phyloP scores from a whole-genome alignment of 2,329 filamentous ascomycete genomes.

The Myriosclerotinia duriaeana region DNA sequence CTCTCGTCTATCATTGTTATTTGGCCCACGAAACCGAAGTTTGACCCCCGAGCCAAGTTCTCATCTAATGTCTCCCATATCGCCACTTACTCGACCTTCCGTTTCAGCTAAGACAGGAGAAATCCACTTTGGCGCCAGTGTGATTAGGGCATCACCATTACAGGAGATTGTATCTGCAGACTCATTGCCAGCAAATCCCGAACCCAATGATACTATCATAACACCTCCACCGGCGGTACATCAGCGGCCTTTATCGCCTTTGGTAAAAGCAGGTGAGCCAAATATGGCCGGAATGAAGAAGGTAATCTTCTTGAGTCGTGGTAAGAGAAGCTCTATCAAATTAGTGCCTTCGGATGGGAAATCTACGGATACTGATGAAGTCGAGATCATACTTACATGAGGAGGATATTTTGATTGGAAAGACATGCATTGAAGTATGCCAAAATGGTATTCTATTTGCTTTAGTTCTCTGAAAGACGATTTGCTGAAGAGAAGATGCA shows the following conservation, averaged over 20 bases:
- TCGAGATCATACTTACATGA: conserved; percentile 14
- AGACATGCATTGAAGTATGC: not conserved
- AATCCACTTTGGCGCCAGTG: not conserved
- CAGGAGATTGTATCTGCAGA: conserved; percentile 20
- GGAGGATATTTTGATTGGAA: not conserved
- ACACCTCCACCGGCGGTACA: conserved; percentile 6
- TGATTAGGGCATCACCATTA: not conserved
- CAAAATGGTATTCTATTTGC: not conserved
- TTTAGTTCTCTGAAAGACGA: not conserved
- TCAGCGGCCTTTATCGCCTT: not conserved
- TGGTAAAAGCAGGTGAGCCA: not conserved
- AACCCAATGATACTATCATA: conserved; percentile 10
- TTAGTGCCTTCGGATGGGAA: conserved; percentile 11
- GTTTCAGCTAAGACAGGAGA: conserved; percentile 6
- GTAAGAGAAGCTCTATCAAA: conserved; percentile 19
- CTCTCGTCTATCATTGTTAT: conserved; percentile 16
- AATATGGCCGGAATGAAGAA: conserved; percentile 4
- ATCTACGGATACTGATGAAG: not conserved
- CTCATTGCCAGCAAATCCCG: conserved; percentile 16
- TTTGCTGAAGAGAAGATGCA: not conserved
- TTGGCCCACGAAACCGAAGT: conserved; percentile 16
- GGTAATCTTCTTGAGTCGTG: conserved; percentile 7
- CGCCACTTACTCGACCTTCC: conserved; percentile 5
- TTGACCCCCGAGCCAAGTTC: not conserved
- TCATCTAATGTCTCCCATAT: conserved; percentile 5